Percentiles rank a stretch among this genome's conserved stretches.
phyloP scores from a whole-genome alignment of 2,329 filamentous ascomycete species.

The Verticillium nonalfalfae region DNA sequence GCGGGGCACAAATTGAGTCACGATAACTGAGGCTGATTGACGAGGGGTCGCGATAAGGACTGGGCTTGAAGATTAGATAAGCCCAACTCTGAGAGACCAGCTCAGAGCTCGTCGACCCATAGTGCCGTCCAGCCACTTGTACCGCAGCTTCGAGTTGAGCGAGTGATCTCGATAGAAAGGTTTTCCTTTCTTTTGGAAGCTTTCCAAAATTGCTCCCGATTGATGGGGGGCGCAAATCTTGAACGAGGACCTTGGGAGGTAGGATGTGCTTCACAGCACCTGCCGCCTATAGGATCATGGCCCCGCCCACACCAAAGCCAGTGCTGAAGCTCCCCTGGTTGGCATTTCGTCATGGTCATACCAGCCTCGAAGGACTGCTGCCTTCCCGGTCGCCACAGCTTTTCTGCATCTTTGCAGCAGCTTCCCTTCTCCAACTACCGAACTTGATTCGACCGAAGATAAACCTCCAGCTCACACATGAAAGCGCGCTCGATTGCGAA shows the following conservation, averaged over 20 bases:
- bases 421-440: neutral
- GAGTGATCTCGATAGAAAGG: too few relatives aligned
- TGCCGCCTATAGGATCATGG: neutral
- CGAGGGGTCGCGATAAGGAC: neutral
- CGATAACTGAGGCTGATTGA: neutral
- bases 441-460: neutral
- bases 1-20: neutral
- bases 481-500: neutral
- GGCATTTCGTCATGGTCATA: slow-evolving; percentile 7
- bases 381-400: neutral
- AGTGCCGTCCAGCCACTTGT: too few relatives aligned
- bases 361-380: neutral
- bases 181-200: too few relatives aligned
- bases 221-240: neutral
- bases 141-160: too few relatives aligned
- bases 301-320: neutral
- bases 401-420: neutral
- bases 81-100: too few relatives aligned
- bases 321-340: neutral
- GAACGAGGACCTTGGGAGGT: too few relatives aligned
- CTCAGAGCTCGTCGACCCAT: too few relatives aligned
- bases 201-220: too few relatives aligned
- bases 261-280: neutral
- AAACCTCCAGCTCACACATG: neutral
- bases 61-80: too few relatives aligned